Evolutionary conservation across 2,329 filamentous ascomycete species (phyloP).

Genomic region (Aciculosporium take): DNA sequence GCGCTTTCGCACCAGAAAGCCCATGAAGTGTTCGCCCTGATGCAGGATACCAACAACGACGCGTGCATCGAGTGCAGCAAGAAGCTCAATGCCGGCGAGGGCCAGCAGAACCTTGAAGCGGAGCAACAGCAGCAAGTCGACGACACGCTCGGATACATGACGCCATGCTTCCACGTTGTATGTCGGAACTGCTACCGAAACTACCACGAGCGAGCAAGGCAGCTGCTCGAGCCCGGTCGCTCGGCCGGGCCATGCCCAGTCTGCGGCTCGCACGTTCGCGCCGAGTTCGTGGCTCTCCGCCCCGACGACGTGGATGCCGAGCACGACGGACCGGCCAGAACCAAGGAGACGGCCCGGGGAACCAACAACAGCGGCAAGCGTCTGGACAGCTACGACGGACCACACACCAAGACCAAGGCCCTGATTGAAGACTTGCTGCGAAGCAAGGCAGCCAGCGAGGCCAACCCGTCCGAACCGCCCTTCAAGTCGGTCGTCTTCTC

Average conservation of each 20-base stretch:
- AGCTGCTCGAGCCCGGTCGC: slow-evolving; percentile 22
- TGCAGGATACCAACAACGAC: slow-evolving; percentile 69
- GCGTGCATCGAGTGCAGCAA: slow-evolving; percentile 56
- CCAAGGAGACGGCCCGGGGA: slow-evolving; percentile 16
- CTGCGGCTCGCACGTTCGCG: slow-evolving; percentile 50
- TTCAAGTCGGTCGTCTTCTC: slow-evolving; percentile 93
- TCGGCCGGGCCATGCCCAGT: slow-evolving; percentile 46
- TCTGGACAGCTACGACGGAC: slow-evolving; percentile 61
- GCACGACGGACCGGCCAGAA: slow-evolving; percentile 35
- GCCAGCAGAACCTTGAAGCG: slow-evolving; percentile 42
- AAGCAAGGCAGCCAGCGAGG: slow-evolving; percentile 47
- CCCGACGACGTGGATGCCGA: slow-evolving; percentile 43
- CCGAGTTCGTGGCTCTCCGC: slow-evolving; percentile 54
- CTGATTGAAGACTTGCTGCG: slow-evolving; percentile 60
- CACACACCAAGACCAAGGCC: slow-evolving; percentile 82
- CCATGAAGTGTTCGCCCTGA: slow-evolving; percentile 72
- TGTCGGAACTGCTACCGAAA: slow-evolving; percentile 58
- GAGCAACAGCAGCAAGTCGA: slow-evolving; percentile 36
- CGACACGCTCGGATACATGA: slow-evolving; percentile 62
- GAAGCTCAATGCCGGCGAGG: slow-evolving; percentile 43
- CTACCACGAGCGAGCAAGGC: slow-evolving; percentile 40
- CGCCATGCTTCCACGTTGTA: slow-evolving; percentile 74
- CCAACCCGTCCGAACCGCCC: slow-evolving; percentile 50
- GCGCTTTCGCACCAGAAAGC: slow-evolving; percentile 56
- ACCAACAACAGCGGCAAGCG: slow-evolving; percentile 33